Percentiles rank a stretch among this genome's conserved stretches.
Evolutionary conservation across 2,329 filamentous ascomycete species (phyloP).

Genomic region (Periglandula ipomoeae): DNA sequence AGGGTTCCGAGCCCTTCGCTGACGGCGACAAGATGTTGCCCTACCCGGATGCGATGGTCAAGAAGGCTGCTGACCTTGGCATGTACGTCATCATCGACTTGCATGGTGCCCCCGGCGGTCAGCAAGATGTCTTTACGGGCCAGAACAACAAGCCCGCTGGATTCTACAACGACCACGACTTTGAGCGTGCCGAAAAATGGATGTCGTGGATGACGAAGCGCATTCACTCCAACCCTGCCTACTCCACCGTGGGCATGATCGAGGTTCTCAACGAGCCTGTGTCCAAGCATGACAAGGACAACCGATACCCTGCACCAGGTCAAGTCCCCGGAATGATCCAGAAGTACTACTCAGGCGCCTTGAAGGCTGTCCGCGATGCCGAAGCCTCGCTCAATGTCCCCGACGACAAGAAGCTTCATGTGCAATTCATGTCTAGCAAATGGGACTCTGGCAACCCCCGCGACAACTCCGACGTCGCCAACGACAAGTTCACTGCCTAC

Average conservation of each 20-base stretch:
- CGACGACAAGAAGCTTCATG: constrained; percentile 26
- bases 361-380: constrained; percentile 16
- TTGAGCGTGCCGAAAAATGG: constrained; percentile 43
- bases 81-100: constrained; percentile 22
- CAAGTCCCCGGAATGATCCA: constrained; percentile 13
- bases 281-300: constrained; percentile 11
- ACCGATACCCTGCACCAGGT: constrained; percentile 16
- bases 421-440: constrained; percentile 37
- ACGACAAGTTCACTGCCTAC: constrained; percentile 38
- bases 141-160: constrained; percentile 25
- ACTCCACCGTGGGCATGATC: constrained; percentile 49
- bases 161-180: constrained; percentile 49
- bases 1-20: constrained; percentile 38
- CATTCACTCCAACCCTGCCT: constrained; percentile 39
- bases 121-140: constrained; percentile 37
- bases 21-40: constrained; percentile 18
- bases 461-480: constrained; percentile 7
- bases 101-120: constrained; percentile 40
- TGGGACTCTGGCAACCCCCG: constrained; percentile 40
- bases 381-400: constrained; percentile 12
- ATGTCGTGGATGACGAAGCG: constrained; percentile 45
- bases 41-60: constrained; percentile 21
- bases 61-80: constrained; percentile 22
- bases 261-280: constrained; percentile 43
- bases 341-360: constrained; percentile 15